Percentiles rank a stretch among this genome's conserved stretches.
phyloP scores from a whole-genome alignment of 2,329 filamentous ascomycete species.

The Alternaria conjuncta region DNA sequence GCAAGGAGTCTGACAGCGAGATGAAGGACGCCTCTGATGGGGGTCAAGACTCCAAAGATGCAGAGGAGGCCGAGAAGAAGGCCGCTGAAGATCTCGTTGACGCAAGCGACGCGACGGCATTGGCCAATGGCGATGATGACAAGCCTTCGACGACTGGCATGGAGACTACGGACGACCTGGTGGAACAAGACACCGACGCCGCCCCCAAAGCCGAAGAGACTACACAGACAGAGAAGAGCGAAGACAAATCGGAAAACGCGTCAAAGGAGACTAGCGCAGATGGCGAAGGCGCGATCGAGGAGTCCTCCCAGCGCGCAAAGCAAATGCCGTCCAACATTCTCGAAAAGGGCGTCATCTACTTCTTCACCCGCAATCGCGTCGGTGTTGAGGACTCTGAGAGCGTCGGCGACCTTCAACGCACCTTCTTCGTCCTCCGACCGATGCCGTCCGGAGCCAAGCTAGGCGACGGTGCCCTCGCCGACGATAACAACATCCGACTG shows the following conservation, averaged over 20 bases:
- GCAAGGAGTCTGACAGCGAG: conserved; percentile 45
- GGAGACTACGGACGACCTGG: conserved; percentile 13
- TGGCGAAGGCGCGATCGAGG: conserved; percentile 50
- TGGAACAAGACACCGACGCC: conserved; percentile 1
- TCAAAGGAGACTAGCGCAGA: conserved; percentile 32
- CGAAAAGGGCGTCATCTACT: conserved; percentile 90
- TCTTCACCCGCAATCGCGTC: conserved; percentile 83
- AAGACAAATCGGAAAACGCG: conserved; percentile 12
- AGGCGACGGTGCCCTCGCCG: conserved; percentile 63
- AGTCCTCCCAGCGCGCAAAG: conserved; percentile 59
- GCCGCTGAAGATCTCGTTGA: neutral
- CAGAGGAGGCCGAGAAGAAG: conserved; percentile 19
- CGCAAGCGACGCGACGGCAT: conserved; percentile 20
- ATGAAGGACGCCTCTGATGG: conserved; percentile 31
- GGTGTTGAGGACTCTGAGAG: conserved; percentile 72
- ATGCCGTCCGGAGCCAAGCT: conserved; percentile 73
- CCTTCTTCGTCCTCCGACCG: conserved; percentile 79
- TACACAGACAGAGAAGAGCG: neutral
- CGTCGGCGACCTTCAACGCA: conserved; percentile 76
- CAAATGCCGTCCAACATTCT: conserved; percentile 68
- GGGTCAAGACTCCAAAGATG: conserved; percentile 3
- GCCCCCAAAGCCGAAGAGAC: conserved; percentile 9
- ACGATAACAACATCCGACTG: conserved; percentile 70
- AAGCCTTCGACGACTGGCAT: conserved; percentile 9
- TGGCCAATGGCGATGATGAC: conserved; percentile 29